Evolutionary conservation across 148 eudicot species (phyloP), one percentile per base, ranked within the genome.

Genomic region (Agrostemma githago): DNA sequence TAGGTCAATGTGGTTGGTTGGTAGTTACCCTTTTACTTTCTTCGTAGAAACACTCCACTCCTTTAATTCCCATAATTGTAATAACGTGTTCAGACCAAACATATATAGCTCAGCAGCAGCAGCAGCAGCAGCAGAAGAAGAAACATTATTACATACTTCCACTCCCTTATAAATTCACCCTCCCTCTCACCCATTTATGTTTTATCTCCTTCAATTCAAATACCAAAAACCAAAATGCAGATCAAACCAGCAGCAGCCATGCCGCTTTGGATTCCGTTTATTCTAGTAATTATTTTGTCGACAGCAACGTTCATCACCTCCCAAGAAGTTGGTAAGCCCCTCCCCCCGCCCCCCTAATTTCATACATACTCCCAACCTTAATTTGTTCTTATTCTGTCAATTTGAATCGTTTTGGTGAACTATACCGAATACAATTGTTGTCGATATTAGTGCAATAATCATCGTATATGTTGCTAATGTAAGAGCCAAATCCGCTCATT

Each of bases 281-380:
- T 66, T 12, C 34, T 66, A n/a, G n/a, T n/a, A n/a, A n/a, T n/a
- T 4, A n/a, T 66, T 17, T 42, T 66, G 70, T 66, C 70, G 0
- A 43, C 43, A 11, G 26, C 12, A 1, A 43, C 54, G 37, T 43
- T 17, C 2, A 66, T n/a, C 21, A 2, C 48, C 0, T 16, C 20
- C 70, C 53, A 66, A 41, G 70, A 66, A 66, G 70, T 66, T 6
- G 70, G 70, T 66, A 66, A 66, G 69, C 1, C n/a, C 41, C 20
- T 12, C 68, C 17, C 17, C 6, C n/a, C 17, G 61, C 40, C n/a
- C 17, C 20, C 16, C 7, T 6, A 9, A 64, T 64, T 38, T n/a
- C n/a, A n/a, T n/a, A 37, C 12, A 34, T 4, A 26, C 34, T 26
- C n/a, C n/a, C n/a, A n/a, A n/a, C n/a, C n/a, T n/a, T n/a, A 6